Base-by-base conservation (phyloP, 352 stramenopile genomes). In the Pilasporangium apinafurcum region DNA sequence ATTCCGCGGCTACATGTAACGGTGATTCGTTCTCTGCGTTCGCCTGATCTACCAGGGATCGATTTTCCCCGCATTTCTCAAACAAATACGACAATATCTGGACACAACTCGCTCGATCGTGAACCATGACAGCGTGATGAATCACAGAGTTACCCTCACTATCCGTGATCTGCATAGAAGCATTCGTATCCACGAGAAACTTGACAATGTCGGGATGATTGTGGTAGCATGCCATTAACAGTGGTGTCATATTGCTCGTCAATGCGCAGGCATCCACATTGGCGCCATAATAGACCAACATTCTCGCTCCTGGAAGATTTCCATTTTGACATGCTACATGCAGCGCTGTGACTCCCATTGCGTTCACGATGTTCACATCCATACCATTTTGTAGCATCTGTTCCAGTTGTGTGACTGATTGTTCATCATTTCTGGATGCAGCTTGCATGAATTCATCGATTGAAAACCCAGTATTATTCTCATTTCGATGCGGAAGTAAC, bases 21-120 rank as follows among this genome's bases (percentile, higher is more conserved):
- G 91, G 69, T 1, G 86, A 97, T 34, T 97, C 82, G 14, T 86
- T 82, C 46, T 86, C 68, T 5, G 76, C 74, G 53, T 97, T 97
- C 29, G 89, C 62, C 35, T 86, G 61, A 36, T 96, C 93, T n/a
- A 92, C 48, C 28, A 97, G 77, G 1, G 57, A 58, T 16, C 48
- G 29, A 38, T 25, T 13, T 22, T 18, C 31, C 2, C 14, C n/a
- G 33, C 36, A 49, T 43, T 85, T 83, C 34, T 68, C 58, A 10
- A 97, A 44, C n/a, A 96, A 54, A 26, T 83, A 58, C 48, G 79
- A 68, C 5, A 88, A 63, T 29, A 96, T 63, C 35, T 78, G n/a
- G n/a, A n/a, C n/a, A n/a, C n/a, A n/a, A n/a, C n/a, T n/a, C n/a
- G n/a, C 72, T 26, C 88, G 58, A 34, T 90, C 93, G 18, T 84